Conservation (phyloP, 23 red algal species). For the Pyropia yezoensis region DNA sequence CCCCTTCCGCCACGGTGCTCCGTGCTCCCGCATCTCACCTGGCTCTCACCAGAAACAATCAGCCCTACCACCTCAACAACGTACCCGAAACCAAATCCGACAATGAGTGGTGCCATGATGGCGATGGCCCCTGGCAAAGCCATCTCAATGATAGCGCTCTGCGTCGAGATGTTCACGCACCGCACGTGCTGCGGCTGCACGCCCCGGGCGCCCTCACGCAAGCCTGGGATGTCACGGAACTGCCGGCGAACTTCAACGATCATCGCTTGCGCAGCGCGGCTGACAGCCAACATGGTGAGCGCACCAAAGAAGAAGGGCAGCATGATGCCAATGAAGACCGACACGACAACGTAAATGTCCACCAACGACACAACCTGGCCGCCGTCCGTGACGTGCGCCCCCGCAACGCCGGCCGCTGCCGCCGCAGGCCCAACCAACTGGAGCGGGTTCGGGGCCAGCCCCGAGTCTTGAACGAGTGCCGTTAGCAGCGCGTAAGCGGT, state of each 20-base stretch:
- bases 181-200: constrained; percentile 54
- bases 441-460: constrained; percentile 8
- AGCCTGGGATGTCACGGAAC: constrained; percentile 68
- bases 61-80: too few relatives aligned
- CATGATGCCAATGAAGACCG: constrained; percentile 62
- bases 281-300: constrained; percentile 67
- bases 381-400: too few relatives aligned
- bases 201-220: constrained; percentile 24
- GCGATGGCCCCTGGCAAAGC: constrained; percentile 2
- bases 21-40: too few relatives aligned
- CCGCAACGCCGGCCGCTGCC: too few relatives aligned
- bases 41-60: too few relatives aligned
- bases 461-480: constrained; percentile 23
- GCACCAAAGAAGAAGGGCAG: constrained; percentile 73
- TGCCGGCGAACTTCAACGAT: constrained; percentile 83
- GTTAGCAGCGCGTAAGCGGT: constrained; percentile 44
- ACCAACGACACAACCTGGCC: constrained; percentile 11
- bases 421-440: background rate
- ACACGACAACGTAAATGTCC: constrained; percentile 55
- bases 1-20: too few relatives aligned
- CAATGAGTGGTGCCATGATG: constrained; percentile 60
- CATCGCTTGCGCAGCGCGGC: constrained; percentile 65
- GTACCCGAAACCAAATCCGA: constrained; percentile 71
- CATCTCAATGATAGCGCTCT: too few relatives aligned
- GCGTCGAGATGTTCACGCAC: constrained; percentile 44